Conservation (phyloP, 257 asterid genomes). For the Echites panduratus region DNA sequence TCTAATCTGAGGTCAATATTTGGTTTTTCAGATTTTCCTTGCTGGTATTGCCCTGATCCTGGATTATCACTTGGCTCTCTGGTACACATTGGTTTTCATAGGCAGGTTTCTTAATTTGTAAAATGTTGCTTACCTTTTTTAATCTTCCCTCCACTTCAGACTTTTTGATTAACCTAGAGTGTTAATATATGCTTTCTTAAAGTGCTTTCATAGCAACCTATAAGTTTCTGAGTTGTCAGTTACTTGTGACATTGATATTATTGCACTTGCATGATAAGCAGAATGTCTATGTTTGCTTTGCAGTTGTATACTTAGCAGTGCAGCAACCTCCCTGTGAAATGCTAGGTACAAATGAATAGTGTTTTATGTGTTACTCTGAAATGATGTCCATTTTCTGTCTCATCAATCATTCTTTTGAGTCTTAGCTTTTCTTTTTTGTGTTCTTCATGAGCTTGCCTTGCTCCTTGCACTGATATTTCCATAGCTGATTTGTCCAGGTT, state of each 20-base stretch:
- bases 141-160: background rate
- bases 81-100: constrained; percentile 66
- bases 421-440: background rate
- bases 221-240: background rate
- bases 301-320: constrained; percentile 64
- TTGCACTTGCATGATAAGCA: background rate
- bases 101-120: constrained; percentile 46
- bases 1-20: constrained; percentile 21
- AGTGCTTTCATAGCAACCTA: background rate
- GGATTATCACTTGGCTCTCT: constrained; percentile 90
- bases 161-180: background rate
- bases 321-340: constrained; percentile 77
- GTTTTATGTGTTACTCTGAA: background rate
- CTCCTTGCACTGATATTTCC: constrained; percentile 11
- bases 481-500: constrained; percentile 40
- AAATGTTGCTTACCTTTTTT: constrained; percentile 1
- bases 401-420: background rate
- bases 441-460: background rate
- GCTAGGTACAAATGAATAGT: constrained; percentile 38
- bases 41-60: constrained; percentile 64
- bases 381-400: background rate
- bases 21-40: constrained; percentile 63
- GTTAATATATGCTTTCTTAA: background rate
- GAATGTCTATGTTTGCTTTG: constrained; percentile 17
- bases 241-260: background rate